Conservation (phyloP, 2,329 filamentous ascomycete genomes). For the Penicillium verrucosum region DNA sequence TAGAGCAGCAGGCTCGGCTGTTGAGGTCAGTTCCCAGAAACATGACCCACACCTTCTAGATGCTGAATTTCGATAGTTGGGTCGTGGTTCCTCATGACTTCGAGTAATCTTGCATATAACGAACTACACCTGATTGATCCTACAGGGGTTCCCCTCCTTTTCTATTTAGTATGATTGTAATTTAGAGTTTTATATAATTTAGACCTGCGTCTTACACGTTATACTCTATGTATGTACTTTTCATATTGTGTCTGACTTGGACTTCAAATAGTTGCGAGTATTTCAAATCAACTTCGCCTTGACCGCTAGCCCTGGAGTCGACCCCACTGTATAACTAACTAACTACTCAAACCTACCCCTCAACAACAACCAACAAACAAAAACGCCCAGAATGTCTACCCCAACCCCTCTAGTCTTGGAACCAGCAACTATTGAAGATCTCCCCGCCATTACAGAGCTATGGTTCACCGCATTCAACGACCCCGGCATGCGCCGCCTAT, state of each 20-base stretch:
- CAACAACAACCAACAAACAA: not conserved
- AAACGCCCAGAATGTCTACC: not conserved
- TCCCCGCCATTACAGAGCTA: constrained; percentile 22
- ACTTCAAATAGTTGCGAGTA: not conserved
- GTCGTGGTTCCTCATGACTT: constrained; percentile 50
- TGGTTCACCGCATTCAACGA: constrained; percentile 28
- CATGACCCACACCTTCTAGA: constrained; percentile 50
- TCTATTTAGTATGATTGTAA: not conserved
- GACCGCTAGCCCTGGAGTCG: not conserved
- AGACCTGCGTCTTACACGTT: not conserved
- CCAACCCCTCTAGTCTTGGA: constrained; percentile 7
- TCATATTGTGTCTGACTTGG: not conserved
- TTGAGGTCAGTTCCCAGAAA: constrained; percentile 36
- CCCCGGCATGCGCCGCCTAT: constrained; percentile 17
- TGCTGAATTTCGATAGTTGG: constrained; percentile 49
- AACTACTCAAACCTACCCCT: not conserved
- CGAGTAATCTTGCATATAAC: constrained; percentile 32
- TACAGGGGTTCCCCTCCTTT: not conserved
- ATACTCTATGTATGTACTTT: not conserved
- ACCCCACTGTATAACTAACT: not conserved
- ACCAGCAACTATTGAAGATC: constrained; percentile 21
- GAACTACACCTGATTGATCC: constrained; percentile 25
- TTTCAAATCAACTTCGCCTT: not conserved
- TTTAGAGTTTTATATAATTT: not conserved
- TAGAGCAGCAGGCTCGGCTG: constrained; percentile 21